These are phyloP conservation scores for Rhytidhysteron rufulum DNA, from an alignment of 2,329 filamentous ascomycete genomes.

Conservation along the genomic window DNA sequence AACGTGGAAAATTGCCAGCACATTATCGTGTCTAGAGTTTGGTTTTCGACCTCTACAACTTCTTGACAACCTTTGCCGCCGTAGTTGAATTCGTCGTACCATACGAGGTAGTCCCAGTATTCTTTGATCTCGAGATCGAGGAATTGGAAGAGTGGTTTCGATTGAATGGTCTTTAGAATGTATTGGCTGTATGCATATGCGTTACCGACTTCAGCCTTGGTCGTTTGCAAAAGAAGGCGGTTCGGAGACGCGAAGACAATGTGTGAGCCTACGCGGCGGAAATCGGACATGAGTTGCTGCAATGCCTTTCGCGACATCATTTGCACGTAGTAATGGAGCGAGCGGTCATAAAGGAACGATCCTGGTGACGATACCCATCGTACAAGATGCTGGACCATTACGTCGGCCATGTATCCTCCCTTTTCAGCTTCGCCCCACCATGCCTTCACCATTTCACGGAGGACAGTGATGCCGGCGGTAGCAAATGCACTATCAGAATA, in stretches of 20 bases:
- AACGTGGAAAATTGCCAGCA: slow-evolving; percentile 97
- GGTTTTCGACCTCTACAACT: slow-evolving; percentile 71
- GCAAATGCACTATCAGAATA: slow-evolving; percentile 89
- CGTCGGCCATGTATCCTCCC: slow-evolving; percentile 90
- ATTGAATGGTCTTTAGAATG: slow-evolving; percentile 94
- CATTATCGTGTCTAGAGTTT: slow-evolving; percentile 88
- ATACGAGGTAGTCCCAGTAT: slow-evolving; percentile 98
- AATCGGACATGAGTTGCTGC: slow-evolving; percentile 94
- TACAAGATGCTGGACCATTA: slow-evolving; percentile 95
- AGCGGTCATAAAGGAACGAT: slow-evolving; percentile 92
- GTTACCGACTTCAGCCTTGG: slow-evolving; percentile 93
- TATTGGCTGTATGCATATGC: slow-evolving; percentile 97
- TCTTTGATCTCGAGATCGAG: slow-evolving; percentile 96
- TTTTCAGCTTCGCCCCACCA: slow-evolving; percentile 97
- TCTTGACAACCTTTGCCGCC: slow-evolving; percentile 88
- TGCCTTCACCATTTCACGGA: slow-evolving; percentile 96
- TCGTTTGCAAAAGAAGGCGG: slow-evolving; percentile 86
- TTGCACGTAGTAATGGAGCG: slow-evolving; percentile 94
- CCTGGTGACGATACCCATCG: slow-evolving; percentile 94
- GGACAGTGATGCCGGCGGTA: slow-evolving; percentile 82
- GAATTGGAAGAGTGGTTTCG: slow-evolving; percentile 93
- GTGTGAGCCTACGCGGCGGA: slow-evolving; percentile 89
- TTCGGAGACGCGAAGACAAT: slow-evolving; percentile 93
- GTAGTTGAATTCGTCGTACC: slow-evolving; percentile 99
- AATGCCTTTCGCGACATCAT: slow-evolving; percentile 98